phyloP scores from a whole-genome alignment of 169 alveolate species.

The Cryptosporidium tyzzeri region DNA sequence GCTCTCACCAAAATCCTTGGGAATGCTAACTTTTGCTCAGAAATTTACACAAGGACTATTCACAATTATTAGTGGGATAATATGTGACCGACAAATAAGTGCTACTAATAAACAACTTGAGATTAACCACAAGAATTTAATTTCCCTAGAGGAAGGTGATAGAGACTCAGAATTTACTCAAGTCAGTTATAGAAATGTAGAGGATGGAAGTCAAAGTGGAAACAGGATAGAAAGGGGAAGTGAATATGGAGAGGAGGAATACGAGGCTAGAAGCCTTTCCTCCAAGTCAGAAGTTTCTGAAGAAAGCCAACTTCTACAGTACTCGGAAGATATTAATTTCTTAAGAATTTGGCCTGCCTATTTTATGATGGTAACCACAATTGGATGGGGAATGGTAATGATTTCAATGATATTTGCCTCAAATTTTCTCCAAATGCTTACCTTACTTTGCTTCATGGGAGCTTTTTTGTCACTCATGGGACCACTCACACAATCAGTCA shows the following conservation, averaged over 20 bases:
- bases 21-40: conserved; percentile 62
- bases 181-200: background rate
- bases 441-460: conserved; percentile 39
- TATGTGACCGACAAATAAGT: conserved; percentile 44
- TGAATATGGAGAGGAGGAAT: background rate
- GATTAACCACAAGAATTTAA: background rate
- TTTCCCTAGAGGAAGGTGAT: background rate
- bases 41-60: conserved; percentile 60
- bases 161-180: background rate
- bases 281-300: background rate
- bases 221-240: background rate
- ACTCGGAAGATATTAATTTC: conserved; percentile 1
- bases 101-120: background rate
- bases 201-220: background rate
- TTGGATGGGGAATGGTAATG: conserved; percentile 72
- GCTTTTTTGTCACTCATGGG: conserved; percentile 61
- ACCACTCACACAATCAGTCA: conserved; percentile 66
- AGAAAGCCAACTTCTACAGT: background rate
- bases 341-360: conserved; percentile 64
- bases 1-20: conserved; percentile 59
- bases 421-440: conserved; percentile 35
- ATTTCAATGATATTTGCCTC: conserved; percentile 49
- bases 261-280: background rate
- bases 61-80: conserved; percentile 49
- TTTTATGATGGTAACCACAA: conserved; percentile 68